Evolutionary conservation across 352 stramenopile species (phyloP), one percentile per base, ranked within the genome.

Genomic region (Pythium brassicae): DNA sequence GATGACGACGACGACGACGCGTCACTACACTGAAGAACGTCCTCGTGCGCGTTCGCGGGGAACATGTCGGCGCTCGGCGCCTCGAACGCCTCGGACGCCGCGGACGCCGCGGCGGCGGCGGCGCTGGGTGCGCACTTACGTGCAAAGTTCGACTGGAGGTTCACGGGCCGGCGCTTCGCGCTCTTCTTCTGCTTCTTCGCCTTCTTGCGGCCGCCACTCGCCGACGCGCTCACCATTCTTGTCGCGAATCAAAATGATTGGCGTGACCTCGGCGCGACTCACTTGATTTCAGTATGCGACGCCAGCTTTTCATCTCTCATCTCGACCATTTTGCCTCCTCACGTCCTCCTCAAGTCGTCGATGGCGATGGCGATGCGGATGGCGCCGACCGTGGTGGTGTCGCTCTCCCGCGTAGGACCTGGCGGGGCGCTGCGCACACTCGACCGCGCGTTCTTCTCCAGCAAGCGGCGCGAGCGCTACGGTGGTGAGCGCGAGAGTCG

Each of bases 91-190:
- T 32, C 27, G 50, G 23, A 26, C 48, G 39, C 26, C 26, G 20
- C 19, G 46, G 25, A 43, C 19, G 42, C 23, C 25, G 15, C 52
- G 26, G 47, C 50, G 23, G 17, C 25, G 57, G 27, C 44, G n/a
- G 25, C 48, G 56, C 32, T 46, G 8, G 23, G 56, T 27, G 55
- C 65, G 55, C 80, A 94, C 83, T 94, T 94, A 94, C 83, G 76
- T 58, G 78, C 81, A 46, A 90, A 94, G 56, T 91, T 88, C 47
- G 79, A 65, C 66, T 91, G 79, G 53, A 94, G 64, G 57, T 94
- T 94, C 60, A 94, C 83, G 59, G 83, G 65, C 62, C 88, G 90
- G 61, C 83, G 78, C 71, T 89, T 94, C 63, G 40, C 54, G 50
- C 64, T 71, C 64, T 87, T 87, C 75, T 84, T 91, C 12, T 52